Base-by-base conservation (phyloP, 2,329 filamentous ascomycete species). In the Hypoxylon sp. region DNA sequence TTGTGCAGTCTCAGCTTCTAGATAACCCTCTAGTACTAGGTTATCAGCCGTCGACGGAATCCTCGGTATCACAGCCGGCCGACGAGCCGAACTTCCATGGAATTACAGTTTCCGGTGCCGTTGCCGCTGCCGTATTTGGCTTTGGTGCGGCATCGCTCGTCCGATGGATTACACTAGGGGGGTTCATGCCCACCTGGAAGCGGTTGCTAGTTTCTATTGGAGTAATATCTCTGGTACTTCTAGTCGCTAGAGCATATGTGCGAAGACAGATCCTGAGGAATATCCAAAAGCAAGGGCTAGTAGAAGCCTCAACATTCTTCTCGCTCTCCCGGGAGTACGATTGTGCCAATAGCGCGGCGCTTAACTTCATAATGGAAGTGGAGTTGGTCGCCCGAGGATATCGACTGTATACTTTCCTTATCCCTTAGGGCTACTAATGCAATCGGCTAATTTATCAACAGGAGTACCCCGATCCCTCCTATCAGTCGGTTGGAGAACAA, bases 401-500 rank as follows among this genome's bases (percentile, higher is more conserved):
- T 64, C 73, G 77, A 73, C 69, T 79, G 77, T 77, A 70, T 73
- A 70, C 21, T 21, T 23, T 28, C n/a, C 36, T n/a, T 19, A n/a
- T 13, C 28, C 43, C 17, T 13, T 19, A 34, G 30, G 5, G 7
- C 13, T 45, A 10, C 14, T 32, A 13, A 30, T n/a, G 6, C 10
- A 48, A 46, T 34, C 30, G 23, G 63, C 72, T 75, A 63, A 73
- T 34, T 32, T 45, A 34, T 34, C 21, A 63, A 66, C 58, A 97
- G 93, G 81, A 97, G 93, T 83, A 91, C 90, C 14, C 95, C 94
- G 23, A 82, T 98, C 36, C 95, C 96, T 5, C 96, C 96, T n/a
- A 91, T 98, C 66, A 97, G 92, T 72, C 89, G 95, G 49, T 85
- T 99, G 32, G 96, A 99, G 78, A 93, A 97, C 72, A 90, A 90